Evolutionary conservation across 371 early-diverging fungal genomes (phyloP).

Genomic region (Mucor plumbeus): DNA sequence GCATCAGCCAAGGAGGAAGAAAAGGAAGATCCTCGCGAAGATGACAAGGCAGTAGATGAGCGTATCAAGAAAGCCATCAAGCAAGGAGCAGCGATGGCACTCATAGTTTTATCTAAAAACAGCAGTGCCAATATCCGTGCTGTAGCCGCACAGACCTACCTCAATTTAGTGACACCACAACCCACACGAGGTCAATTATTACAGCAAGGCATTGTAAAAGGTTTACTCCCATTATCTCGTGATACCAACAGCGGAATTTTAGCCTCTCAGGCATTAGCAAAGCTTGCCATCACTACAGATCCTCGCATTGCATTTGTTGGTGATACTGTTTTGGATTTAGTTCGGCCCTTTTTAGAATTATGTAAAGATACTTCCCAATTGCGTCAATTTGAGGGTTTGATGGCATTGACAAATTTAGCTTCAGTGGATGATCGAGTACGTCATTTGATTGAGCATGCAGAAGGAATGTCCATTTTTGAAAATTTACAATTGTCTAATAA

Average conservation of each 20-base stretch:
- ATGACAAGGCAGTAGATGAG: constrained; percentile 64
- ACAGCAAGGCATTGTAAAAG: constrained; percentile 82
- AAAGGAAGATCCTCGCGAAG: constrained; percentile 57
- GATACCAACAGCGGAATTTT: constrained; percentile 28
- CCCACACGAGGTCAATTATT: constrained; percentile 76
- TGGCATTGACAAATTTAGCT: constrained; percentile 94
- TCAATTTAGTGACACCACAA: constrained; percentile 75
- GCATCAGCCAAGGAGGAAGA: constrained; percentile 23
- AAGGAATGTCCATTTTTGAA: constrained; percentile 78
- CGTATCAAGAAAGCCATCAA: constrained; percentile 61
- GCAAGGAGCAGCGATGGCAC: constrained; percentile 62
- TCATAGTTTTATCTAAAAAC: constrained; percentile 60
- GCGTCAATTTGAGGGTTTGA: constrained; percentile 86
- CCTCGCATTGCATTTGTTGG: constrained; percentile 85
- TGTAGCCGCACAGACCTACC: constrained; percentile 69
- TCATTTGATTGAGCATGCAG: constrained; percentile 48
- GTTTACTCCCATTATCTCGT: constrained; percentile 59
- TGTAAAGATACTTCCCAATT: constrained; percentile 67
- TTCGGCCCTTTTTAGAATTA: constrained; percentile 64
- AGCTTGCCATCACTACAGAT: constrained; percentile 88
- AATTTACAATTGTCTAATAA: constrained; percentile 81
- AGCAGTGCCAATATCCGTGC: constrained; percentile 63
- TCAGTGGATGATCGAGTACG: constrained; percentile 62
- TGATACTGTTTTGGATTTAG: constrained; percentile 64
- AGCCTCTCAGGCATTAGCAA: constrained; percentile 88